Base-by-base conservation (phyloP, 2,329 filamentous ascomycete genomes). In the Diaporthe sp. region DNA sequence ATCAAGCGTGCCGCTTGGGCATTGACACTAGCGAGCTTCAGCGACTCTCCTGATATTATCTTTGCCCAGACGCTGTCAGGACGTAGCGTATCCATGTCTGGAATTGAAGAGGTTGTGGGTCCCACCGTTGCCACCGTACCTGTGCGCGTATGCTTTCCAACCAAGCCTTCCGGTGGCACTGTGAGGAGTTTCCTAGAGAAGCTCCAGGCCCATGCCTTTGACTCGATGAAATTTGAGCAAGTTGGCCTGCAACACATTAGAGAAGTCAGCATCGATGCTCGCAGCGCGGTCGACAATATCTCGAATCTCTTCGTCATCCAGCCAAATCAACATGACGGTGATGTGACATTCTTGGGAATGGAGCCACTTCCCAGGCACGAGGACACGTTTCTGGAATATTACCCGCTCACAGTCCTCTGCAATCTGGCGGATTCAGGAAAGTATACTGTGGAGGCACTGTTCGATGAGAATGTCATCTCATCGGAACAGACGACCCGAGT, bases 181-280 rank as follows among this genome's bases (percentile, higher is more conserved):
- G 84, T 91, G 2, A 79, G 81, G 10, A 39, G 22, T 4, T 61
- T 60, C 25, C 83, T 94, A 4, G 85, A 89, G 57, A 82, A 84
- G 3, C 86, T 94, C 3, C 91, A 93, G 49, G 84, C 89, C 42
- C 86, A 89, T 73, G 89, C 88, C 0, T 85, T 91, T 0, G 83
- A 86, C 2, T 88, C 90, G 78, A 92, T 93, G 8, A 89, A 91
- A 0, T 89, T 93, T 79, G 90, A 94, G 81, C 92, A 94, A 80
- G 86, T 89, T 65, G 90, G 90, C 28, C 83, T 92, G 63, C 90
- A 92, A 78, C 85, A 91, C 77, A 92, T 92, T 75, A 88, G 90
- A 13, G 85, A 87, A 31, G 82, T 92, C 86, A 1, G 89, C 91
- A 75, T 87, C 88, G 5, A 84, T 88, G 17, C 68, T 31, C 37